phyloP scores from a whole-genome alignment of 2,329 filamentous ascomycete genomes.

The Sporothrix euskadiensis region DNA sequence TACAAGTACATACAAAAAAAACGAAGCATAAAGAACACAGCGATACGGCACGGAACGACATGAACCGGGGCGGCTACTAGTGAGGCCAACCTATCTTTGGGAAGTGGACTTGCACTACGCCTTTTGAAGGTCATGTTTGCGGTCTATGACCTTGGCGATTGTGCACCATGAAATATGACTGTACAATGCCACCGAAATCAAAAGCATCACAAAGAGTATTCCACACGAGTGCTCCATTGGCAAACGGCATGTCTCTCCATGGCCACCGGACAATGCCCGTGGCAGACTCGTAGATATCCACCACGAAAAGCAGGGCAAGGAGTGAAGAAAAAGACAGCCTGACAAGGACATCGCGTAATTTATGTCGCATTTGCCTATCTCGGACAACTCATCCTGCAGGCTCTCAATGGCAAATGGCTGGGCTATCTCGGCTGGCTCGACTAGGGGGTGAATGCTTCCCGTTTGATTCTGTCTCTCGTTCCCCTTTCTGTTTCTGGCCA shows the following conservation, averaged over 20 bases:
- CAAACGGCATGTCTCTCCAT: background rate
- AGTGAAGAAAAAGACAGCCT: background rate
- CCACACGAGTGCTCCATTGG: background rate
- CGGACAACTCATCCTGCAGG: background rate
- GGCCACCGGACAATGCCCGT: background rate
- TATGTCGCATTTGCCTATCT: background rate
- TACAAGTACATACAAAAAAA: background rate
- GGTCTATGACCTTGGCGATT: background rate
- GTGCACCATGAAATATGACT: background rate
- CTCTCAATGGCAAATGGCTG: too few relatives aligned
- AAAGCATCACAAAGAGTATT: background rate
- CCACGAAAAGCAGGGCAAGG: background rate
- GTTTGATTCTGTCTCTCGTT: background rate
- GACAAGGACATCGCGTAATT: background rate
- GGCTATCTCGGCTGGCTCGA: too few relatives aligned
- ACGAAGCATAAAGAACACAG: background rate
- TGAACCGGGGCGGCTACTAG: conserved; percentile 7
- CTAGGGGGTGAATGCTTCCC: background rate
- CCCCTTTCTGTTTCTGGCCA: background rate
- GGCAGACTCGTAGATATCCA: background rate
- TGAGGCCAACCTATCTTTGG: background rate
- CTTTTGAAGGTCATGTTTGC: background rate
- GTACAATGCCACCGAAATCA: background rate
- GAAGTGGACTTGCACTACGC: background rate
- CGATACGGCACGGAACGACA: conserved; percentile 1